Evolutionary conservation across 176 grass and related monocot genomes (phyloP), one percentile per base, ranked within the genome.

Genomic region (Ampelocalamus luodianensis): DNA sequence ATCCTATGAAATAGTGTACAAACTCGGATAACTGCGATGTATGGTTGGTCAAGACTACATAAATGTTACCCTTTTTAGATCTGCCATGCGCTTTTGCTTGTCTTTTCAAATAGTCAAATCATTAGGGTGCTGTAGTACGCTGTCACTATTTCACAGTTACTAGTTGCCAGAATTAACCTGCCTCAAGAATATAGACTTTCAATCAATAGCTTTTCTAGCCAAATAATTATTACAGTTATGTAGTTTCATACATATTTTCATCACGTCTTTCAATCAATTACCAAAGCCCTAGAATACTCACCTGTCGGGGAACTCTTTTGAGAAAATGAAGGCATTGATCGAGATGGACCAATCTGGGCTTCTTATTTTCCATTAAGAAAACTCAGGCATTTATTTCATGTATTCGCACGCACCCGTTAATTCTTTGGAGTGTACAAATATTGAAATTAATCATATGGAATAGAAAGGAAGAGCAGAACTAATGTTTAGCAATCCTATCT

Each of bases 91-190:
- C 65, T 83, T n/a, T n/a, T n/a, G n/a, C n/a, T n/a, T n/a, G n/a
- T n/a, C n/a, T 50, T 83, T 76, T 53, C 36, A 71, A 85, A 81
- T 74, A 44, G 83, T 18, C 71, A 89, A 80, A 27, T 64, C 67
- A 26, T 49, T 18, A 68, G 44, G 62, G 43, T 18, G 8, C 4
- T 84, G 18, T 51, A 42, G 17, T 73, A n/a, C n/a, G n/a, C n/a
- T 74, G 49, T 9, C 23, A 88, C 40, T 42, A 37, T 90, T 77
- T 89, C 22, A 9, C 29, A 62, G 53, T 76, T 76, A 74, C 42
- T 73, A 80, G 56, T 24, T 82, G 20, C 18, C 0, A 78, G 34
- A 44, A 51, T 66, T 68, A 48, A 48, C 29, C 56, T 61, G 17
- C 53, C 44, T 68, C 34, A 18, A 62, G 43, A 49, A 81, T 69